Evolutionary conservation across 495 filamentous ascomycete species (phyloP), one percentile per base, ranked within the genome.

Genomic region (Penicillium goetzii): DNA sequence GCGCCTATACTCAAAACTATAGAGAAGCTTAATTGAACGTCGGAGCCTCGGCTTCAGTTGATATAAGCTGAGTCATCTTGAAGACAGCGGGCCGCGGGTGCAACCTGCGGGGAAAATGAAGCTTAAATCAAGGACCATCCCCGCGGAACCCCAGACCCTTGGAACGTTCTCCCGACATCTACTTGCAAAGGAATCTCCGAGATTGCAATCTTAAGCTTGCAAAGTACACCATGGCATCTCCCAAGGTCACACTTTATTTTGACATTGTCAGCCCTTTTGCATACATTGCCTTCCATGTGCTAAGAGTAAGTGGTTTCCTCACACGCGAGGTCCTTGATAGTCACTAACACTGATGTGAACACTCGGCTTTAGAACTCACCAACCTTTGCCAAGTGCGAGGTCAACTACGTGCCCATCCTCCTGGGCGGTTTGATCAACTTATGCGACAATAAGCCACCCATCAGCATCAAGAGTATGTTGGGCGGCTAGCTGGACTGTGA

Each of bases 181-280:
- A 30, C 25, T 14, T 30, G 25, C 47, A 51, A 28, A 50, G 12
- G 2, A 14, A 9, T 21, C 47, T 28, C 7, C 25, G 25, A 6
- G 4, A 2, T 19, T 32, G 17, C 32, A 15, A n/a, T n/a, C n/a
- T n/a, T n/a, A 28, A 15, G 14, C 7, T 12, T 32, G 5, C 32
- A 15, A n/a, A 56, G 10, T 61, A 33, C 23, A 69, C 38, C 19
- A 85, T 86, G 82, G 68, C 74, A 17, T 64, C 53, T n/a, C 84
- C 87, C 21, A 85, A 87, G 73, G 81, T 92, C 45, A 87, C 81
- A 0, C 78, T 91, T 47, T 91, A 87, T 69, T 62, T 91, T 36
- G 89, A 91, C 73, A 82, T 87, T 33, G 83, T 92, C 32, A 88
- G 84, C 68, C 90, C 90, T 8, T 92, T 92, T 68, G 85, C 84